Base-by-base conservation (phyloP, 768 basidiomycete genomes). In the Myochromella boudieri region DNA sequence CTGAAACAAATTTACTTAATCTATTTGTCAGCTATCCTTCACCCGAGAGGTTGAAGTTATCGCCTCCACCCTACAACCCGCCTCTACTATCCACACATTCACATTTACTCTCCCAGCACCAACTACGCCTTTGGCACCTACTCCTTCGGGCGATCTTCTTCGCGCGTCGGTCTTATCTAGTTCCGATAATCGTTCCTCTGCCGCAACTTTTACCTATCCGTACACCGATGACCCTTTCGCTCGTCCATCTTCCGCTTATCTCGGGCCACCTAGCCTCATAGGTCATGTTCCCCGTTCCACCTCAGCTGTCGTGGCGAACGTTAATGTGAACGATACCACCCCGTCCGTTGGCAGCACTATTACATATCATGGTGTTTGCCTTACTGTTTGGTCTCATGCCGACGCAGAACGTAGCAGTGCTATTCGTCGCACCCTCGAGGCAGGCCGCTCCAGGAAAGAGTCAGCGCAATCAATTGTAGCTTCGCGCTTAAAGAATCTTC, bases 371-470 rank as follows among this genome's bases (percentile, higher is more conserved):
- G 93, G 92, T 37, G 92, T 95, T 28, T 92, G 91, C 56, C 75
- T 98, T 49, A 93, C 92, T 1, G 91, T 97, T 1, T 98, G 93
- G 93, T 92, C 90, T 3, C 93, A 95, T 59, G 93, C 93, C 15
- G 95, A 97, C 60, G 84, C 85, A 0, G 87, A 93, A 57, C 84
- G 93, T 38, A 85, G 87, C 44, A 77, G 74, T 11, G 92, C 92
- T 1, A 94, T 95, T 56, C 82, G 91, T 17, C 78, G 85, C 40
- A 89, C 88, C 6, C 75, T 91, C 38, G 90, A 91, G 61, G 85
- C 85, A 0, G 81, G 85, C 38, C 81, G 87, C 36, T 81, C 77
- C 32, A 81, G 87, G 44, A 88, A 89, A 62, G 87, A 91, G 63
- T 87, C 84, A 25, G 83, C 85, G 0, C 88, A 91, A 62, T 85